Base-by-base conservation (phyloP, 2,329 filamentous ascomycete genomes). In the Chrysoporthe austroafricana region DNA sequence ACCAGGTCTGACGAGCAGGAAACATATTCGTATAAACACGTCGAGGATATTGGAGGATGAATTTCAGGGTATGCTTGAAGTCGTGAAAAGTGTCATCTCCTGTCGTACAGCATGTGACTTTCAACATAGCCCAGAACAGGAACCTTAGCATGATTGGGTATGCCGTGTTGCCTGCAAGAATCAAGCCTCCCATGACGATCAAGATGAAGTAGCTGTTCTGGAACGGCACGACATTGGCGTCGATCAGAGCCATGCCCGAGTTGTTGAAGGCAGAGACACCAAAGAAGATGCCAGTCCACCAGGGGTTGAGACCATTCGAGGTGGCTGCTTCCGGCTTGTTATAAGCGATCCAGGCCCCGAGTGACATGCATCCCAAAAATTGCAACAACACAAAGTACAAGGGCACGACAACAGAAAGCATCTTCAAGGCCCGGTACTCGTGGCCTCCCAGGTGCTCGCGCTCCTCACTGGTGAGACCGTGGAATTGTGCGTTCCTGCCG, bases 161-260 rank as follows among this genome's bases (percentile, higher is more conserved):
- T 0, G 87, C 86, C 4, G 89, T 91, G 60, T 91, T 90, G 3
- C 89, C 89, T 0, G 88, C 88, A 5, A 91, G 79, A 63, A 90
- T 86, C 69, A 90, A 76, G 13, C 86, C 71, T 5, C 85, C 86
- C 80, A 89, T 84, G 26, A 82, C 79, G 58, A 84, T 77, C 50
- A 85, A 78, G 7, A 85, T 81, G 67, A 84, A 85, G 70, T 82
- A 82, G 0, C 81, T 79, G 43, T 79, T 79, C 67, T 86, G 84
- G 67, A 89, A 90, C 0, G 86, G 85, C 3, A 86, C 79, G 79
- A 92, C 89, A 73, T 90, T 91, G 52, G 85, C 83, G 74, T 91
- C 88, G 14, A 91, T 78, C 46, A 91, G 79, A 26, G 85, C 86
- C 88, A 92, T 90, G 52, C 89, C 89, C n/a, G 84, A 88, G 71